These are phyloP conservation scores for Chondrus crispus DNA, from an alignment of 23 red algal genomes.

Conservation along the genomic window DNA sequence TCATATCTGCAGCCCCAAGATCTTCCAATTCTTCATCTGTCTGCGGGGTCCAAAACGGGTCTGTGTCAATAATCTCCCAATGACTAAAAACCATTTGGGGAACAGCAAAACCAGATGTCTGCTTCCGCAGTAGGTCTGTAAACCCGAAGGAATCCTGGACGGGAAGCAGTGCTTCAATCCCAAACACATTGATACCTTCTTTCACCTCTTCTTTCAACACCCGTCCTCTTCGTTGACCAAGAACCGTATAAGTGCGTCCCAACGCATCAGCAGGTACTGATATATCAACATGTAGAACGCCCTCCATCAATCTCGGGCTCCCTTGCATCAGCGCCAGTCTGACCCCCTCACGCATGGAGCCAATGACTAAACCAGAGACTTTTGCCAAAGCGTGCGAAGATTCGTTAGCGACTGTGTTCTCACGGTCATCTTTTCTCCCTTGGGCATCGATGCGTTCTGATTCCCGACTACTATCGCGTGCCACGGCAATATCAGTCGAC, in stretches of 20 bases:
- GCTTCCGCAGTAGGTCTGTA: constrained; percentile 82
- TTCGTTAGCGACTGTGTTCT: background rate
- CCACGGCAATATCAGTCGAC: background rate
- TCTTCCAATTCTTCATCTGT: constrained; percentile 93
- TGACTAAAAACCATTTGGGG: constrained; percentile 89
- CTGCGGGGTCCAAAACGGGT: constrained; percentile 93
- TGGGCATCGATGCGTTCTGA: background rate
- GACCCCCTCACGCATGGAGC: constrained; percentile 59
- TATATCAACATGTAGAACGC: constrained; percentile 72
- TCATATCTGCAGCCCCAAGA: constrained; percentile 78
- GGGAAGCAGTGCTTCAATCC: constrained; percentile 77
- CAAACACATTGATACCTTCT: constrained; percentile 81
- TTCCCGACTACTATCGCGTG: too few relatives aligned
- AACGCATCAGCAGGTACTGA: constrained; percentile 76
- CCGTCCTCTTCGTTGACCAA: constrained; percentile 73
- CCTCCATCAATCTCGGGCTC: constrained; percentile 81
- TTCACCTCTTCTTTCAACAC: constrained; percentile 84
- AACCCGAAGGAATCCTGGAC: constrained; percentile 90
- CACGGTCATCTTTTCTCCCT: background rate
- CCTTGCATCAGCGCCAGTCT: constrained; percentile 62
- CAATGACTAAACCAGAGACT: constrained; percentile 49
- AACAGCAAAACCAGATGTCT: constrained; percentile 73
- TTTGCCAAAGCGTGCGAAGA: background rate
- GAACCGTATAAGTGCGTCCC: constrained; percentile 78
- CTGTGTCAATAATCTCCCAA: constrained; percentile 80